Percentiles rank a stretch among this genome's conserved stretches.
Conservation (phyloP, 2,329 filamentous ascomycete species). For the Alternaria triticimaculans region DNA sequence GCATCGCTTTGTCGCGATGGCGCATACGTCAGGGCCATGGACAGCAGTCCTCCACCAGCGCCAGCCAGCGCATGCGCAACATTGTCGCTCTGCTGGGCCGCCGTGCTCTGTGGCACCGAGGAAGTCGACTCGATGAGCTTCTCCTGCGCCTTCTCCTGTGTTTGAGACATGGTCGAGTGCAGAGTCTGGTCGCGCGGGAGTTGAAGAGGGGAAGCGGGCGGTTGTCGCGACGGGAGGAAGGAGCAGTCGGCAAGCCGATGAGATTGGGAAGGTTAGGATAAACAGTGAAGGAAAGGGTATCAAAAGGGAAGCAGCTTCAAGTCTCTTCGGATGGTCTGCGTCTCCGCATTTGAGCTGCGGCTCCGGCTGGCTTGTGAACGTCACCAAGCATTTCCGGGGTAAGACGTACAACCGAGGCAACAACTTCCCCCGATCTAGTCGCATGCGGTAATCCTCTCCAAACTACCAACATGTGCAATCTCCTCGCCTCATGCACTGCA, state of each 20-base stretch:
- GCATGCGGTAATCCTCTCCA: slow-evolving; percentile 8
- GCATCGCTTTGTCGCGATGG: background rate
- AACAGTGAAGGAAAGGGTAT: background rate
- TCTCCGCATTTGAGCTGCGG: slow-evolving; percentile 38
- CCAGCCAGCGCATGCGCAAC: slow-evolving; percentile 94
- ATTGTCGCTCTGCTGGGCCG: slow-evolving; percentile 89
- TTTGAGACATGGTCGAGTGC: slow-evolving; percentile 33
- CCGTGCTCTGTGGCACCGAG: slow-evolving; percentile 61
- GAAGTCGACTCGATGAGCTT: slow-evolving; percentile 47
- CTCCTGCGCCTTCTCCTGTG: slow-evolving; percentile 38
- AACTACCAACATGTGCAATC: slow-evolving; percentile 17
- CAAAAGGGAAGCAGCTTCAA: slow-evolving; percentile 17
- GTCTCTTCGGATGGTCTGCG: slow-evolving; percentile 5
- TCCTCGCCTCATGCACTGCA: background rate
- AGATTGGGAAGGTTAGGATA: background rate
- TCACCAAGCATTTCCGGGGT: slow-evolving; percentile 35
- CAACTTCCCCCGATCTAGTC: slow-evolving; percentile 22
- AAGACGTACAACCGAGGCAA: slow-evolving; percentile 38
- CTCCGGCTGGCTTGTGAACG: slow-evolving; percentile 43
- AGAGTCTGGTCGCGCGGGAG: background rate
- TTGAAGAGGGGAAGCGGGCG: slow-evolving; percentile 11
- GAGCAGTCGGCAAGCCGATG: slow-evolving; percentile 3
- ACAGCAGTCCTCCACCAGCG: slow-evolving; percentile 89
- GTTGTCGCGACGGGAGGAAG: background rate
- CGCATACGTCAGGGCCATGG: slow-evolving; percentile 89